Evolutionary conservation across 1,284 basidiomycete genomes (phyloP).

Genomic region (Ceratobasidium sp.): DNA sequence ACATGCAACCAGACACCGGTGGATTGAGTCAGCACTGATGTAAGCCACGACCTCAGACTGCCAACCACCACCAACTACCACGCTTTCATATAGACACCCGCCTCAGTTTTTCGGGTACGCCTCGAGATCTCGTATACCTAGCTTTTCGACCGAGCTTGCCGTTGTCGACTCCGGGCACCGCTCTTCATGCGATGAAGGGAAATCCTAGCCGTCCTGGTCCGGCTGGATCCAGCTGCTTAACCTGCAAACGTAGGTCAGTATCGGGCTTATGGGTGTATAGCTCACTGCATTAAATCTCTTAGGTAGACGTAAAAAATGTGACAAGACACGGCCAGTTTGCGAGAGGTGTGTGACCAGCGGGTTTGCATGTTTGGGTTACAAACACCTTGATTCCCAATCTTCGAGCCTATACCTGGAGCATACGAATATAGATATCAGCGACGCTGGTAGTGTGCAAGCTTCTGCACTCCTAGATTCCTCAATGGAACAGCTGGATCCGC

Average conservation of each 20-base stretch:
- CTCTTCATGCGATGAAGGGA: background rate
- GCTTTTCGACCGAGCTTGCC: background rate
- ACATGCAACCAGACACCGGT: background rate
- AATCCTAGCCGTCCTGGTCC: conserved; percentile 31
- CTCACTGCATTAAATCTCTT: too few species aligned
- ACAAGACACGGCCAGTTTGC: conserved; percentile 11
- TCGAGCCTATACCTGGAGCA: background rate
- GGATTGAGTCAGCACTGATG: background rate
- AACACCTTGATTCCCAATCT: background rate
- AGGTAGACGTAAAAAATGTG: conserved; percentile 32
- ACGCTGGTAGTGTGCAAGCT: background rate
- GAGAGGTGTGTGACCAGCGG: conserved; percentile 17
- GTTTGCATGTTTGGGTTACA: conserved; percentile 32
- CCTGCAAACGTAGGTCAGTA: conserved; percentile 41
- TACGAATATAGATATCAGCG: background rate
- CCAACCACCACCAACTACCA: background rate
- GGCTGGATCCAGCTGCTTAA: conserved; percentile 35
- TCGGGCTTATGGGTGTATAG: background rate
- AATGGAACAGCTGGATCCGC: too few species aligned
- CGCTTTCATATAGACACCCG: background rate
- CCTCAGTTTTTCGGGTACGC: background rate
- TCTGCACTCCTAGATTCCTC: background rate
- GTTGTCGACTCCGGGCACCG: conserved; percentile 1
- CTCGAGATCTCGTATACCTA: background rate
- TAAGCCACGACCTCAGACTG: background rate